A percentile compares a stretch with the other conserved stretches of the same genome.
Evolutionary conservation across 345 rosid species (phyloP).

Genomic region (Gossypium raimondii): DNA sequence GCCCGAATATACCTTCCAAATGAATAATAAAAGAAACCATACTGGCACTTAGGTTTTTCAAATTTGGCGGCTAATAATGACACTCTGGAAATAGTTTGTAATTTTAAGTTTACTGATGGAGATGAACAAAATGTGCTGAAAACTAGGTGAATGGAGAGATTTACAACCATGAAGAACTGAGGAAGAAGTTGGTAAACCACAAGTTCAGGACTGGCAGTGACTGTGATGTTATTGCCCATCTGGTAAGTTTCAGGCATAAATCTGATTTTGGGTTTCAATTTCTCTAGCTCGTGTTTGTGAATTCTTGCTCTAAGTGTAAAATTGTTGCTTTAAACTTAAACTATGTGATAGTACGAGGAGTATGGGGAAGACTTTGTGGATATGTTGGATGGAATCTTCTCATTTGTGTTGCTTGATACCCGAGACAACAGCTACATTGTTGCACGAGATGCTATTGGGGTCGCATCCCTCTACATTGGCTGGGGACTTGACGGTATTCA

Average conservation of each 20-base stretch:
- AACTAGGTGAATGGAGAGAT: slow-evolving; percentile 88
- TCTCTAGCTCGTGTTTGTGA: background rate
- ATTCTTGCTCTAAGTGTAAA: background rate
- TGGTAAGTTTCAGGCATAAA: slow-evolving; percentile 36
- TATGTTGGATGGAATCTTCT: slow-evolving; percentile 93
- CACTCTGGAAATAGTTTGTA: background rate
- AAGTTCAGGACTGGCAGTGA: slow-evolving; percentile 84
- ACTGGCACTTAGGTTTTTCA: background rate
- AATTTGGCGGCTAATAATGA: background rate
- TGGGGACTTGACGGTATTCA: slow-evolving; percentile 82
- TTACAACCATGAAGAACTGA: slow-evolving; percentile 81
- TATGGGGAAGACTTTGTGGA: slow-evolving; percentile 73
- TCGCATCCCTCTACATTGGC: slow-evolving; percentile 88
- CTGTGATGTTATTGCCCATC: slow-evolving; percentile 84
- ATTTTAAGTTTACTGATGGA: background rate
- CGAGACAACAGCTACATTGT: slow-evolving; percentile 76
- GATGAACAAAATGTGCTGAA: background rate
- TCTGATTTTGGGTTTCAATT: background rate
- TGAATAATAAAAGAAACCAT: background rate
- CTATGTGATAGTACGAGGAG: slow-evolving; percentile 63
- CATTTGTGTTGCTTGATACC: slow-evolving; percentile 81
- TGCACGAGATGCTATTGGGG: slow-evolving; percentile 90
- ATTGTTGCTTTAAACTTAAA: background rate
- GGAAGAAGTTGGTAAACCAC: slow-evolving; percentile 59
- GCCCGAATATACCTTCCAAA: too few relatives aligned